Evolutionary conservation across 306 rosid species (phyloP), one percentile per base, ranked within the genome.

Genomic region (Vigna reflexopilosa): DNA sequence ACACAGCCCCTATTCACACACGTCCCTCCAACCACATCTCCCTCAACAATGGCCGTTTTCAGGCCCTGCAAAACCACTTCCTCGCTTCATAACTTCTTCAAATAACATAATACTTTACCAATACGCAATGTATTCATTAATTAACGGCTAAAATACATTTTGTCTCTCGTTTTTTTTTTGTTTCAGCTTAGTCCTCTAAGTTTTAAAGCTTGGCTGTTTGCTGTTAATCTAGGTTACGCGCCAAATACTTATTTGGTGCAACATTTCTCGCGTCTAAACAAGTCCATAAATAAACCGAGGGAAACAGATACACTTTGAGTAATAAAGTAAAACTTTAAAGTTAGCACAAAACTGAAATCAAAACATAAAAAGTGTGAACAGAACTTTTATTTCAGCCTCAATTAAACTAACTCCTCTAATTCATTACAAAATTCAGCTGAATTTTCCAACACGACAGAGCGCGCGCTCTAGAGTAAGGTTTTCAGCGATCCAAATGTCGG

Each of bases 1-100:
- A 90, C 95, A 58, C 97, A 92, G 6, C 97, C 97, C 81, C 95
- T 88, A 83, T 92, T 92, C 56, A 92, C 93, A 82, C 97, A 92
- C 6, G 97, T 92, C 77, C 97, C 93, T 26, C 95, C 97, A 76
- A 92, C 90, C 72, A 88, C 93, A 49, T 90, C 95, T 71, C 97
- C 97, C 84, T 92, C 97, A 16, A 92, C 87, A 7, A 92, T 78
- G 78, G 90, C 97, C 72, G 95, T 92, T 90, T 92, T 92, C 78
- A 90, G 82, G 70, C 97, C 97, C 97, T 92, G 91, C 59, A 81
- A 52, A 36, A 15, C 13, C 67, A 59, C 42, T 13, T 7, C 10
- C 77, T 76, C 66, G 63, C 80, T 67, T 67, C 73, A 52, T 40
- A n/a, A 32, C 47, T 49, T 62, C 48, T 38, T 67, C 63, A 6